Evolutionary conservation across 352 stramenopile species (phyloP).

Genomic region (Elongisporangium anandrum): DNA sequence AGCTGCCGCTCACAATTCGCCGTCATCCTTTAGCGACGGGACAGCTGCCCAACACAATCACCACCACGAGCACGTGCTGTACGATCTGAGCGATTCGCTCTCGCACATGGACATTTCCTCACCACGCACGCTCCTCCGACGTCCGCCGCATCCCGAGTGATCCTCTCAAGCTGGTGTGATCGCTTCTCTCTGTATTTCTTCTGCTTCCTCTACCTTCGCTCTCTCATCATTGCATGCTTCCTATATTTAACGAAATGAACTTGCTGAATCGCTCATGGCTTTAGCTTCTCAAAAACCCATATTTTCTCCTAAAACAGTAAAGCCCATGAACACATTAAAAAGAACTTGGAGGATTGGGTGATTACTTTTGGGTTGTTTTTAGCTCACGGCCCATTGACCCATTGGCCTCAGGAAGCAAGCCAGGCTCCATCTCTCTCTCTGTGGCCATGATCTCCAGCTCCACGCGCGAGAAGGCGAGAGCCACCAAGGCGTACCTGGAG

Average conservation of each 20-base stretch:
- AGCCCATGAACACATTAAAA: too few species aligned
- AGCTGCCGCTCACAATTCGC: conserved; percentile 10
- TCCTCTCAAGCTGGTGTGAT: background rate
- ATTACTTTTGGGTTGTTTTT: background rate
- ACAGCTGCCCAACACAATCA: too few species aligned
- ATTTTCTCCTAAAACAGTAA: too few species aligned
- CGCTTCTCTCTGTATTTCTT: background rate
- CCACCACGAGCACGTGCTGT: conserved; percentile 14
- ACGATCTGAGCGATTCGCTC: conserved; percentile 29
- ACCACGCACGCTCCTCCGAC: background rate
- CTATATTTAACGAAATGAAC: background rate
- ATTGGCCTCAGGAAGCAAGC: background rate
- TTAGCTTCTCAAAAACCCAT: too few species aligned
- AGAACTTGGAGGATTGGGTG: background rate
- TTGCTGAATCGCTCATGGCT: too few species aligned
- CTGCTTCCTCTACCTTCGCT: background rate
- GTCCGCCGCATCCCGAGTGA: background rate
- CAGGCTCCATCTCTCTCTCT: too few species aligned
- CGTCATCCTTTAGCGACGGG: conserved; percentile 17
- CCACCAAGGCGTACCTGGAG: conserved; percentile 86
- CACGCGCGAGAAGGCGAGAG: conserved; percentile 84
- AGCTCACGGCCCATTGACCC: background rate
- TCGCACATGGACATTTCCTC: conserved; percentile 4
- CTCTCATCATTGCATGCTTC: background rate
- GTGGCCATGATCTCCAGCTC: conserved; percentile 82